These are phyloP conservation scores for Vigna angularis DNA, from an alignment of 306 rosid species.

Conservation along the genomic window DNA sequence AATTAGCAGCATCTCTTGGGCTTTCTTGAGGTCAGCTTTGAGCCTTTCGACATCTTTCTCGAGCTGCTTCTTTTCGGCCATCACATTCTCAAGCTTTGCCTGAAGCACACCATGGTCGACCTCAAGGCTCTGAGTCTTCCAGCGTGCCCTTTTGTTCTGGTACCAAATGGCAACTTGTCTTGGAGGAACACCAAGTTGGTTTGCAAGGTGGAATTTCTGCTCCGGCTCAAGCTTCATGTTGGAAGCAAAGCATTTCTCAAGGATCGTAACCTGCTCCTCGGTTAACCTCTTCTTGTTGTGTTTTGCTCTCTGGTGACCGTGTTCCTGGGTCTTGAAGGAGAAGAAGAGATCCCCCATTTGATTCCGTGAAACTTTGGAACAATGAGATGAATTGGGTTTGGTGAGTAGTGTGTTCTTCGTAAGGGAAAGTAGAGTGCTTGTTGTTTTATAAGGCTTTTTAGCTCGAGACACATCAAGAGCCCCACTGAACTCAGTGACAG, in stretches of 20 bases:
- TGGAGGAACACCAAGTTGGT: conserved; percentile 60
- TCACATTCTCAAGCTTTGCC: conserved; percentile 50
- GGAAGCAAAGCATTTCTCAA: conserved; percentile 63
- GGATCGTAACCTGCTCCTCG: conserved; percentile 58
- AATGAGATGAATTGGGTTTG: neutral
- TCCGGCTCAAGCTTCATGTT: conserved; percentile 64
- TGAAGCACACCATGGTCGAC: conserved; percentile 50
- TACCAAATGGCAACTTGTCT: conserved; percentile 74
- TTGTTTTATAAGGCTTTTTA: conserved; percentile 37
- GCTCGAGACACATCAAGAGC: conserved; percentile 11
- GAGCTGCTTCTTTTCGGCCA: conserved; percentile 60
- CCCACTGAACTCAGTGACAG: neutral
- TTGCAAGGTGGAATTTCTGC: conserved; percentile 59
- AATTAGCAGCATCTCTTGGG: conserved; percentile 44
- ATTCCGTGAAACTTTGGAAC: conserved; percentile 4
- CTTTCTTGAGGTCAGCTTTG: conserved; percentile 55
- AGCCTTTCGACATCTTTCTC: conserved; percentile 65
- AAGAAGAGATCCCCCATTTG: conserved; percentile 47
- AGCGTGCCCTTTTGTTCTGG: conserved; percentile 73
- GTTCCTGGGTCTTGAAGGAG: conserved; percentile 45
- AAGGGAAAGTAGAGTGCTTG: neutral
- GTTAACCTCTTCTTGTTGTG: conserved; percentile 60
- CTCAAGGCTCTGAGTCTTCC: conserved; percentile 70
- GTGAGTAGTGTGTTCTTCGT: neutral
- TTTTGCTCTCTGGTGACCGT: conserved; percentile 18